Percentiles rank a stretch among this genome's conserved stretches.
These are phyloP conservation scores for Candida dajiaensis DNA, from an alignment of 805 yeast species.

Conservation along the genomic window DNA sequence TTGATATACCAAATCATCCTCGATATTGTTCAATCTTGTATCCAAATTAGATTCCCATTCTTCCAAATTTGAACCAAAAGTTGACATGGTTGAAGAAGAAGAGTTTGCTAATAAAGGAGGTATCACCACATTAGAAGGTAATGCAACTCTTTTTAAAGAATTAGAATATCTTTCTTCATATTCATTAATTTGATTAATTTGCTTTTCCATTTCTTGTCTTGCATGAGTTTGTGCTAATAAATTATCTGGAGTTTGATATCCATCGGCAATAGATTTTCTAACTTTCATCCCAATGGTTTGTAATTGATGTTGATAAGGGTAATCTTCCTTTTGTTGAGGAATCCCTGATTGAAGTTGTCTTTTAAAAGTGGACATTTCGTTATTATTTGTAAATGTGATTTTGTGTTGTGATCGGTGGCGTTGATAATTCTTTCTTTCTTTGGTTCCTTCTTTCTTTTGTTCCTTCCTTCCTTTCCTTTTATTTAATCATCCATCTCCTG, in stretches of 20 bases:
- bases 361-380: conserved; percentile 29
- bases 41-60: conserved; percentile 35
- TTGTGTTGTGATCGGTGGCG: too few species aligned
- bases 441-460: too few species aligned
- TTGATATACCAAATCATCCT: conserved; percentile 18
- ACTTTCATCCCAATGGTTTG: conserved; percentile 66
- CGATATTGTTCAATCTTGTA: conserved; percentile 28
- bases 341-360: conserved; percentile 28
- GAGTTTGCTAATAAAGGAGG: conserved; percentile 31
- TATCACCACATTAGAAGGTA: conserved; percentile 26
- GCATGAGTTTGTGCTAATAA: conserved; percentile 7
- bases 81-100: conserved; percentile 27
- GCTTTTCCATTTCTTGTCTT: conserved; percentile 17
- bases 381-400: neutral
- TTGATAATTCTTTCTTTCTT: too few species aligned
- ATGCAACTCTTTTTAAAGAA: conserved; percentile 30
- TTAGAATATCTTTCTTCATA: conserved; percentile 10
- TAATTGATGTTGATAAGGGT: conserved; percentile 32
- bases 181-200: conserved; percentile 20
- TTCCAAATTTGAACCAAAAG: conserved; percentile 31
- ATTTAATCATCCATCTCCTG: neutral
- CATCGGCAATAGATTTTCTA: conserved; percentile 60
- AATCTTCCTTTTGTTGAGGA: conserved; percentile 22
- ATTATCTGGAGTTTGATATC: conserved; percentile 35
- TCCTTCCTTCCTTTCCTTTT: too few species aligned